Evolutionary conservation across 73 alveolate genomes (phyloP).

Genomic region (Tetrahymena borealis): DNA sequence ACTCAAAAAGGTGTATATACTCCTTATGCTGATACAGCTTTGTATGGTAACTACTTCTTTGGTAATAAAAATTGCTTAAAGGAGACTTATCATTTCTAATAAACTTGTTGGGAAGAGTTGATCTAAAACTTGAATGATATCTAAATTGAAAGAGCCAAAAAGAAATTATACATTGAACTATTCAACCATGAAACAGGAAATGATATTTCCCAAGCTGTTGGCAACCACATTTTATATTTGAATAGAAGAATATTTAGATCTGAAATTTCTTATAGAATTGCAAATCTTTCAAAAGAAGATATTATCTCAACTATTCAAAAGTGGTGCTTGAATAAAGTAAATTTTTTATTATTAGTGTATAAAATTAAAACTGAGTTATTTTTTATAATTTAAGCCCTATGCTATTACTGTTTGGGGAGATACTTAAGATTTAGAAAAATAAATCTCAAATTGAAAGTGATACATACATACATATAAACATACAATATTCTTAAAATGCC

Average conservation of each 20-base stretch:
- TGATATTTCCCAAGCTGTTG: conserved; percentile 67
- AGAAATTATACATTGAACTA: conserved; percentile 66
- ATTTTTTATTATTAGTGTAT: not conserved
- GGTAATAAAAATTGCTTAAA: conserved; percentile 14
- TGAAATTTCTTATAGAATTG: conserved; percentile 77
- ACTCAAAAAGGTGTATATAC: conserved; percentile 59
- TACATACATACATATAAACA: not conserved
- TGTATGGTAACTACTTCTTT: conserved; percentile 75
- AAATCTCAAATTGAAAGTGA: not conserved
- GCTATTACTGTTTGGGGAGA: not conserved
- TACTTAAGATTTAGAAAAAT: not conserved
- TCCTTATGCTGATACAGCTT: conserved; percentile 79
- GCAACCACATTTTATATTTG: conserved; percentile 70
- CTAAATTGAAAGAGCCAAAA: conserved; percentile 75
- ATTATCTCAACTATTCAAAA: conserved; percentile 5
- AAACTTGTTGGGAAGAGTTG: conserved; percentile 20
- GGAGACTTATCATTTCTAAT: conserved; percentile 6
- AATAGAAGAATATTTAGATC: conserved; percentile 77
- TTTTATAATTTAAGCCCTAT: not conserved
- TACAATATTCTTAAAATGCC: too few relatives aligned
- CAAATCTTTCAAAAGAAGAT: conserved; percentile 37
- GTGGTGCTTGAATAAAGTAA: conserved; percentile 6
- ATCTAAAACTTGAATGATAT: conserved; percentile 3
- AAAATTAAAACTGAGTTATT: not conserved
- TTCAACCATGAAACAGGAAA: conserved; percentile 54